These are phyloP conservation scores for Ustilago curta DNA, from an alignment of 1,284 basidiomycete genomes.

Conservation along the genomic window DNA sequence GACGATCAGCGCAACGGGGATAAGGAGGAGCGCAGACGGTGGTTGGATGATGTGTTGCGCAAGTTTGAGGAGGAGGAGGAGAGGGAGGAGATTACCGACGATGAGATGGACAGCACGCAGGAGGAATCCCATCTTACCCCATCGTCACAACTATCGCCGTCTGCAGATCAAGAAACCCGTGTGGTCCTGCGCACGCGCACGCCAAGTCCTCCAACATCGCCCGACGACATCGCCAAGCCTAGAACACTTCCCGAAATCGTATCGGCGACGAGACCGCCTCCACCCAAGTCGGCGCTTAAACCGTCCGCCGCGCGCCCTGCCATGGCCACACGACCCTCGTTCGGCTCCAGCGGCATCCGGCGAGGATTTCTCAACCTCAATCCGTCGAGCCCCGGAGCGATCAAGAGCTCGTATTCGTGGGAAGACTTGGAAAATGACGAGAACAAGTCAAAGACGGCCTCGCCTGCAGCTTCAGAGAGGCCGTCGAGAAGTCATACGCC, in stretches of 20 bases:
- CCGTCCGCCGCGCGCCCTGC: conserved; percentile 19
- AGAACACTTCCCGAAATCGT: conserved; percentile 40
- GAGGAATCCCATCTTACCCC: neutral
- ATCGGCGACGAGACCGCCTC: conserved; percentile 45
- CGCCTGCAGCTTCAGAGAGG: conserved; percentile 14
- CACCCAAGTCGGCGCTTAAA: conserved; percentile 49
- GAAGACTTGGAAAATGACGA: conserved; percentile 48
- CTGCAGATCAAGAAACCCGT: conserved; percentile 36
- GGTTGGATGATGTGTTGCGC: conserved; percentile 59
- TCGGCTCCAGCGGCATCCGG: conserved; percentile 44
- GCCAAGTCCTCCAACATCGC: conserved; percentile 42
- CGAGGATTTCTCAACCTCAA: conserved; percentile 59
- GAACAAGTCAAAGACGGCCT: neutral
- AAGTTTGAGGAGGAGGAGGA: conserved; percentile 59
- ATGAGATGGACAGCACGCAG: conserved; percentile 8
- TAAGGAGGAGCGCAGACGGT: conserved; percentile 45
- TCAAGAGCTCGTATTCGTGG: conserved; percentile 49
- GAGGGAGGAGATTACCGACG: conserved; percentile 28
- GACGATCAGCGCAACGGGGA: conserved; percentile 12
- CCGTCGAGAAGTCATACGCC: conserved; percentile 40
- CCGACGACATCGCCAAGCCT: conserved; percentile 13
- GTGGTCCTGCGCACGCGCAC: conserved; percentile 44
- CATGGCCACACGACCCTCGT: conserved; percentile 38
- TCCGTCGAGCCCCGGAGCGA: conserved; percentile 53
- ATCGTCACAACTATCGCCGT: neutral